These are phyloP conservation scores for Citrus australasica DNA, from an alignment of 345 rosid genomes.

Conservation along the genomic window DNA sequence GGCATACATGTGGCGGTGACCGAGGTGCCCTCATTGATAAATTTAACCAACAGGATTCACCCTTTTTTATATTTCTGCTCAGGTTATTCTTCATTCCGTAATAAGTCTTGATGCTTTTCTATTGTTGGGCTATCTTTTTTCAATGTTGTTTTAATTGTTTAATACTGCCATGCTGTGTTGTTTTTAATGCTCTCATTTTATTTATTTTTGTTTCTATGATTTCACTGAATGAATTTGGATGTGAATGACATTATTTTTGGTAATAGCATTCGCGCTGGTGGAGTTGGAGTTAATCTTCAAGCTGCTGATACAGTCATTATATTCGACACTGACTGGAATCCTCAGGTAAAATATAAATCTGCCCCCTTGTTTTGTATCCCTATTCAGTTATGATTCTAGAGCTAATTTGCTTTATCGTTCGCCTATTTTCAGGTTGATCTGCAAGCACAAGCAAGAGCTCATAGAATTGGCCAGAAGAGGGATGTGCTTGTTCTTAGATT, in stretches of 20 bases:
- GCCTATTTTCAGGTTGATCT: constrained; percentile 68
- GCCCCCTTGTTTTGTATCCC: constrained; percentile 10
- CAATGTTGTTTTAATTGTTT: not conserved
- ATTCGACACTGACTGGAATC: constrained; percentile 97
- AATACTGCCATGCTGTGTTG: not conserved
- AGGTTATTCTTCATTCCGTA: constrained; percentile 42
- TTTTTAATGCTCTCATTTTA: not conserved
- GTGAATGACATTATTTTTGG: constrained; percentile 17
- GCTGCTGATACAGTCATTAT: constrained; percentile 94
- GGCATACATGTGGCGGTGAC: constrained; percentile 89
- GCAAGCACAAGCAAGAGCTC: constrained; percentile 98
- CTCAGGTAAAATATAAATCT: constrained; percentile 54
- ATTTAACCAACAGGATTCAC: constrained; percentile 67
- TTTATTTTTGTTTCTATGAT: not conserved
- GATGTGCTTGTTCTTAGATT: constrained; percentile 96
- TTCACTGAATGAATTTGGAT: constrained; percentile 3
- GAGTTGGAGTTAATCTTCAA: constrained; percentile 96
- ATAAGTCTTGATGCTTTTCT: too few relatives aligned
- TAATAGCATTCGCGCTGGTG: constrained; percentile 92
- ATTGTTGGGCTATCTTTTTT: not conserved
- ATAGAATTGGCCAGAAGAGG: constrained; percentile 95
- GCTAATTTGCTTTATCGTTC: constrained; percentile 1
- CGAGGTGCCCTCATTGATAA: constrained; percentile 80
- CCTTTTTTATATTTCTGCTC: constrained; percentile 82
- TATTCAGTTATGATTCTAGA: constrained; percentile 2